Evolutionary conservation across 129 eudicot species (phyloP).

Genomic region (Calendula officinalis): DNA sequence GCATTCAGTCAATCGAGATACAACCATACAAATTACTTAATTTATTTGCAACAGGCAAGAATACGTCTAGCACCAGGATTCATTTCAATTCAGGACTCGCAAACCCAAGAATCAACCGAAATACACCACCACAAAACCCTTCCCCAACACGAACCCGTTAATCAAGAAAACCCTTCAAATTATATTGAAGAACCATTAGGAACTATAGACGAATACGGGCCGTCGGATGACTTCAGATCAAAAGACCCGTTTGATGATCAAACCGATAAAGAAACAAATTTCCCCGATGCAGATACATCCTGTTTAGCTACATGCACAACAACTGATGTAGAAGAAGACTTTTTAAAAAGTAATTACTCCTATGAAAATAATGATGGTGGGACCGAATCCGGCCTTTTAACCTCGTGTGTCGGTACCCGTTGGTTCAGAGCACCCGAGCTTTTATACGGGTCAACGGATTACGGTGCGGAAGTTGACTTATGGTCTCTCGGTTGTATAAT

Average conservation of each 20-base stretch:
- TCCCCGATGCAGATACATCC: conserved; percentile 74
- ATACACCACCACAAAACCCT: conserved; percentile 35
- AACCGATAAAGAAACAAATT: conserved; percentile 53
- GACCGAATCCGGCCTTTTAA: conserved; percentile 48
- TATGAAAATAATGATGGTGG: conserved; percentile 54
- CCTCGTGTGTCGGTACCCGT: conserved; percentile 96
- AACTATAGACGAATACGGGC: conserved; percentile 32
- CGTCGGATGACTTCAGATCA: conserved; percentile 36
- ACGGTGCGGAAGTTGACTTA: conserved; percentile 80
- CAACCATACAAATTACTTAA: too few relatives aligned
- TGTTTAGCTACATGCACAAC: conserved; percentile 84
- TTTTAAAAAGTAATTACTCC: conserved; percentile 42
- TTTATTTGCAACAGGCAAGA: conserved; percentile 59
- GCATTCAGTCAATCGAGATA: too few relatives aligned
- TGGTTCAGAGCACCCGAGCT: conserved; percentile 98
- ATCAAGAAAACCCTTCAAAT: conserved; percentile 18
- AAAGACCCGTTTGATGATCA: conserved; percentile 40
- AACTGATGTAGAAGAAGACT: conserved; percentile 73
- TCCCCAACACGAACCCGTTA: conserved; percentile 17
- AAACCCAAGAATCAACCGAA: conserved; percentile 24
- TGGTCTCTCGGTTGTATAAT: conserved; percentile 97
- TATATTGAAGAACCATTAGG: conserved; percentile 27
- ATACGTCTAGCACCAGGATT: conserved; percentile 77
- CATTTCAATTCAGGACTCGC: conserved; percentile 34
- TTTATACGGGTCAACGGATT: conserved; percentile 82